phyloP scores from a whole-genome alignment of 192 early-diverging fungal species.

The Backusella morwellensis region DNA sequence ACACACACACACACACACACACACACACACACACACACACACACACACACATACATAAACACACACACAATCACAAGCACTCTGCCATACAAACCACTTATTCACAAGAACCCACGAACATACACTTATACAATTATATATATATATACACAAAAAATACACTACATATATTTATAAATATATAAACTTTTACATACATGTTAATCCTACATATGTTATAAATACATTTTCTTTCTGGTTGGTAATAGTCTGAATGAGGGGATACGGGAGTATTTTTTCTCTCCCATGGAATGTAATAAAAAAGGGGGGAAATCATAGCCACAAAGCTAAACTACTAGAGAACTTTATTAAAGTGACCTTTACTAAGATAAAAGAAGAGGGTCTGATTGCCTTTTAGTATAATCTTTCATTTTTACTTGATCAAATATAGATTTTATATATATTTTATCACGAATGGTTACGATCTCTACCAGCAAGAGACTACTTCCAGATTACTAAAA shows the following conservation, averaged over 20 bases:
- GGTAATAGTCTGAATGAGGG: no score
- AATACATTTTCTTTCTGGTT: no score
- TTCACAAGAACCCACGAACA: background rate
- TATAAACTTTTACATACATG: background rate
- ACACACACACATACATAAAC: background rate
- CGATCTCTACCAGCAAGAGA: no score
- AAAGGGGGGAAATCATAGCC: background rate
- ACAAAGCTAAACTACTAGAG: no score
- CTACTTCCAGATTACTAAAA: no score
- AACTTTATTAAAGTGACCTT: no score
- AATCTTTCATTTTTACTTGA: no score
- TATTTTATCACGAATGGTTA: no score
- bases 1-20: background rate
- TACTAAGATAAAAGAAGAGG: no score
- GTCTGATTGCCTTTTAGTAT: no score
- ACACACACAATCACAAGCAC: background rate
- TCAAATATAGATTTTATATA: no score
- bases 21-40: background rate
- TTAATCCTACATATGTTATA: no score
- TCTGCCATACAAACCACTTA: background rate
- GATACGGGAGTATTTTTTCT: background rate
- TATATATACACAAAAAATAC: background rate
- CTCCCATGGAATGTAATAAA: background rate
- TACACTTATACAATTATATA: background rate
- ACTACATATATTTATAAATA: background rate